Evolutionary conservation across 2,329 filamentous ascomycete genomes (phyloP), one percentile per base, ranked within the genome.

Genomic region (Torrubiella hemipterigena): DNA sequence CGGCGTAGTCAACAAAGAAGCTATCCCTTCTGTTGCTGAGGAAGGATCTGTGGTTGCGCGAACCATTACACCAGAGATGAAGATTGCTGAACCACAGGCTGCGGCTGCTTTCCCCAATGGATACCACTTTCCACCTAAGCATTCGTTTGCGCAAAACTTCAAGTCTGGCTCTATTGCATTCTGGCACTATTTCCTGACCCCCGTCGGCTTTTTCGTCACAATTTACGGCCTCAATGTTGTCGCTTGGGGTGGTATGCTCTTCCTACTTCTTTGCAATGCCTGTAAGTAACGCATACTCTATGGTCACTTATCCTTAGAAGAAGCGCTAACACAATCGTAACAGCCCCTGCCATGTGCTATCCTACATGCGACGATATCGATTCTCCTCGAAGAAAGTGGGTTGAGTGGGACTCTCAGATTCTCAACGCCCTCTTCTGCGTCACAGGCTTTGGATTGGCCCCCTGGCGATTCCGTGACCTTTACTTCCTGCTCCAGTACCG

Each of bases 181-280:
- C 47, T 78, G 74, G 73, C 68, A 72, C 31, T 93, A 84, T 59
- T 72, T 81, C 44, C 59, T 70, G 22, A 93, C 83, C 0, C 80
- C 80, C 0, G 54, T 81, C 33, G 84, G 85, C 3, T 85, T 91
- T 49, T 59, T 83, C 32, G 71, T 89, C 24, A 81, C 77, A 3
- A 52, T 93, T 6, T 93, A 93, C 53, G 75, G 79, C 10, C 67
- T 91, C 35, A 87, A 89, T 40, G 70, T 93, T 14, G 73, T 93
- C 8, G 86, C 81, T 1, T 93, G 85, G 85, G 85, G 85, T 31
- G 84, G 81, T 35, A 93, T 93, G 85, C 66, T 93, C 20, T 93
- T 93, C 56, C 61, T 93, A 13, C 63, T 94, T 3, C 72, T 93
- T 17, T 81, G 77, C 60, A 83, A 85, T 45, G 83, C 69, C 14